Evolutionary conservation across 306 rosid genomes (phyloP), one percentile per base, ranked within the genome.

Genomic region (Lagenaria siceraria): DNA sequence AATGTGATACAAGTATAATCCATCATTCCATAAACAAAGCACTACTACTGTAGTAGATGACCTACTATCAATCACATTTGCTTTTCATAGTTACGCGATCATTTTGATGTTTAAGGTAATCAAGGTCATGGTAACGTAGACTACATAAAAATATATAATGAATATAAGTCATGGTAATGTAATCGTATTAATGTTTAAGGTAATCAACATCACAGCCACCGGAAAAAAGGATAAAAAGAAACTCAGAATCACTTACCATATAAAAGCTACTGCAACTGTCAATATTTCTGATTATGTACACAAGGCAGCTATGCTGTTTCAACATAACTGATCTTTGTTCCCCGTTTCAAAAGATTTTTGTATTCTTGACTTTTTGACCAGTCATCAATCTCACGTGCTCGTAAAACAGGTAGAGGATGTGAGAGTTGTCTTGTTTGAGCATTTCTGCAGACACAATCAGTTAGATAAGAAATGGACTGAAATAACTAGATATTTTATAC

Each of bases 401-500:
- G 96, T 52, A 95, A 87, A 66, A 92, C 99, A 5, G 96, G 99
- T 65, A 92, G 83, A 66, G 97, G 99, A 77, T 92, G 99, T 58
- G 99, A 92, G 63, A 95, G 92, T 81, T 95, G 97, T 75, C 93
- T 90, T 49, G 99, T 92, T 84, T 92, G 97, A 58, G 97, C 99
- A 78, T 95, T 95, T 87, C 99, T 95, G 84, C 61, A 77, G 61
- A 72, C 55, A 76, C 43, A 80, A 75, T 75, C 73, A 55, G 52
- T 83, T 53, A 78, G 62, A 80, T 65, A 78, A 80, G 55, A 49
- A 80, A 15, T 70, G 62, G 33, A 78, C 36, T 35, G 62, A 43
- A 21, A 55, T 19, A 75, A 75, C 36, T 58, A 14, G 63, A 79
- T 42, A 56, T 55, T 81, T 61, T 55, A 69, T 60, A 42, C 22